Conservation (phyloP, 75 land plant genomes). For the Sequoia sempervirens region DNA sequence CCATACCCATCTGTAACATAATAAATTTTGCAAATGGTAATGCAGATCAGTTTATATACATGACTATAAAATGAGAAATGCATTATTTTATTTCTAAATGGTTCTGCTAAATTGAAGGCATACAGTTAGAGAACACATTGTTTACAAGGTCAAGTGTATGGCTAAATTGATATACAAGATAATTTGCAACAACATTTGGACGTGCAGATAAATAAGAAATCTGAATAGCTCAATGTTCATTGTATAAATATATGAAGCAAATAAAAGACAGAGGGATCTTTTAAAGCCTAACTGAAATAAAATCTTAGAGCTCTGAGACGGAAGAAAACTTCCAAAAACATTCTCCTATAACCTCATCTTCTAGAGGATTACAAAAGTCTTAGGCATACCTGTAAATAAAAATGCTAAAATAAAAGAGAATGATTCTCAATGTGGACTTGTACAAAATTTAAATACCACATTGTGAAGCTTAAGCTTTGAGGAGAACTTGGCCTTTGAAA, state of each 20-base stretch:
- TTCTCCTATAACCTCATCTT: not conserved
- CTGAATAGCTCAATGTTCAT: not conserved
- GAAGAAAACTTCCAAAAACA: not conserved
- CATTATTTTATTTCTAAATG: not conserved
- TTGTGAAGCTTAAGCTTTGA: no score
- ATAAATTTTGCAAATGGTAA: not conserved
- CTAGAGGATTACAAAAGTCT: not conserved
- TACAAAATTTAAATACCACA: no score
- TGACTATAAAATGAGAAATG: not conserved
- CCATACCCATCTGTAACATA: conserved; percentile 61
- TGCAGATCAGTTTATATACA: not conserved
- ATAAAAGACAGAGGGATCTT: not conserved
- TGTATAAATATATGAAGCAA: not conserved
- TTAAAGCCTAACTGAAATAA: not conserved
- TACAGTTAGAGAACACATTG: not conserved
- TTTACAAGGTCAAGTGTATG: not conserved
- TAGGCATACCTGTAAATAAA: not conserved
- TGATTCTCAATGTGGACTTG: not conserved
- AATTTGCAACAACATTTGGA: not conserved
- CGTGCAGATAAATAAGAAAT: not conserved
- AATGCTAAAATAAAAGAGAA: not conserved
- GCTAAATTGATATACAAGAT: not conserved
- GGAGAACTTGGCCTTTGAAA: no score
- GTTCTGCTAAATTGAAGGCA: not conserved
- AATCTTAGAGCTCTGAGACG: not conserved